phyloP scores from a whole-genome alignment of 2,329 filamentous ascomycete species.

The Colletotrichum sp. region DNA sequence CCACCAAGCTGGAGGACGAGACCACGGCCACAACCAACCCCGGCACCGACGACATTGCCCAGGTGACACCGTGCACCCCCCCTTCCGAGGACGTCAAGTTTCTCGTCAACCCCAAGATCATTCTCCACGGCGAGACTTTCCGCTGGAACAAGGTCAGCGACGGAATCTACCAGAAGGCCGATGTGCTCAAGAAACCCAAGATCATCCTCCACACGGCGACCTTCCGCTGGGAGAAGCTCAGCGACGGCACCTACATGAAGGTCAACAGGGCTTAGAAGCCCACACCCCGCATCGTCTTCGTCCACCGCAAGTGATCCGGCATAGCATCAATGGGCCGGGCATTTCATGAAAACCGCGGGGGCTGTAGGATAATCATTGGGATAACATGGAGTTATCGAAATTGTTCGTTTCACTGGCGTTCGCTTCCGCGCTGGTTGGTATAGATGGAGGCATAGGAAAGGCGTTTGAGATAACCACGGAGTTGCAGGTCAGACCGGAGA shows the following conservation, averaged over 20 bases:
- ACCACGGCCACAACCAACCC: not conserved
- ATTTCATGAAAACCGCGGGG: not conserved
- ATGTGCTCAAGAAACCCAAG: not conserved
- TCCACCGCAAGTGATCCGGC: not conserved
- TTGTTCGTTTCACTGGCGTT: not conserved
- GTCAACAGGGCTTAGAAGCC: not conserved
- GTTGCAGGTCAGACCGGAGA: not conserved
- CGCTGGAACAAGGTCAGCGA: not conserved
- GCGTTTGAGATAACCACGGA: not conserved
- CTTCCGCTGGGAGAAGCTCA: not conserved
- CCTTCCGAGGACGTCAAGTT: not conserved
- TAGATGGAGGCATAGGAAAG: not conserved
- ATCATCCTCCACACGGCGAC: not conserved
- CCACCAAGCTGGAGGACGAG: not conserved
- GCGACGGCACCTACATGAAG: not conserved
- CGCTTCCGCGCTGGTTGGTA: not conserved
- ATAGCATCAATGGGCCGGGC: not conserved
- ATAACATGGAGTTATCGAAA: not conserved
- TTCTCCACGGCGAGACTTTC: not conserved
- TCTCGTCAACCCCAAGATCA: not conserved
- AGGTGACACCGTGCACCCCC: not conserved
- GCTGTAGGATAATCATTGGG: not conserved
- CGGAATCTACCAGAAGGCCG: not conserved
- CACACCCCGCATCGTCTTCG: not conserved
- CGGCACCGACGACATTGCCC: not conserved